Evolutionary conservation across 1,139 yeast species (phyloP), one percentile per base, ranked within the genome.

Genomic region (Geotrichum cucujoidarum): DNA sequence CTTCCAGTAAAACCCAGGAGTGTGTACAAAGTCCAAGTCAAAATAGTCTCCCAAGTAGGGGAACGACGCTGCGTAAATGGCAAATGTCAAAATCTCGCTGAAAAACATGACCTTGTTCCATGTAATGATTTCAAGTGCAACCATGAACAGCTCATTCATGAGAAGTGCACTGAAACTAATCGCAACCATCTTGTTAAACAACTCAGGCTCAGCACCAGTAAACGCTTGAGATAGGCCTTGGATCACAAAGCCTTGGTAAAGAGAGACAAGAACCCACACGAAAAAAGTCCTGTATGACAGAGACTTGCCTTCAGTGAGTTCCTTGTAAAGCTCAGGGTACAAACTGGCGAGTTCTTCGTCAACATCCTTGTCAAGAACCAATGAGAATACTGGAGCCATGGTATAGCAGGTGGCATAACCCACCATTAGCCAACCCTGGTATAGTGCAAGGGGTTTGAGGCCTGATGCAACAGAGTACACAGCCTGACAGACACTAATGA

Each of bases 321-420:
- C 99, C 59, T 85, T 84, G 70, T 94, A 94, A 40, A 94, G 74
- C 64, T 94, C 99, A 0, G 99, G 99, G 64, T 92, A 94, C 51
- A 90, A 72, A 54, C 83, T 81, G 1, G 97, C 95, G 55, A 92
- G 76, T 48, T 83, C 84, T 63, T 90, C 97, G 59, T 83, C 92
- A 47, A 94, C 89, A 65, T 94, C 99, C 52, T 82, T 80, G 64
- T 94, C 98, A 47, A 88, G 73, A 0, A 95, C 95, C 54, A 94
- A 70, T 0, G 97, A 87, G 61, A 94, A 94, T 1, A 94, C 98
- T 0, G 99, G 99, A 45, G 94, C 92, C 99, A 94, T 94, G 0
- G 99, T 94, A 65, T 92, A 94, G 44, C 88, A 75, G 0, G 98
- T 94, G 1, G 98, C 95, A 67, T 92, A 94, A 1, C 98, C 99